Base-by-base conservation (phyloP, 768 basidiomycete genomes). In the Chalciporus sphaerocephalus region DNA sequence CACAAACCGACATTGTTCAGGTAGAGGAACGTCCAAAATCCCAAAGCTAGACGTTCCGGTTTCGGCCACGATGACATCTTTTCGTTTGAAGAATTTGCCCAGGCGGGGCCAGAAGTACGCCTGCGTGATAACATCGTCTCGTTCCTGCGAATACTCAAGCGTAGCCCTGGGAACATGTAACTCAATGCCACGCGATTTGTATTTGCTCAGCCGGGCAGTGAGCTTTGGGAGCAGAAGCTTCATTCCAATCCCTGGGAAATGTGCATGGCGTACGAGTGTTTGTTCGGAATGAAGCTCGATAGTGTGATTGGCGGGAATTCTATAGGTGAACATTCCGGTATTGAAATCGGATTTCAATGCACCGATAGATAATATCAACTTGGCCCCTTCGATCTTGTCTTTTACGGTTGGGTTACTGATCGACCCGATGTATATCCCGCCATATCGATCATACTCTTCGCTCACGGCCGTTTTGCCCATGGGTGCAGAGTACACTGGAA, bases 41-140 rank as follows among this genome's bases (percentile, higher is more conserved):
- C 93, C 94, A 60, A 95, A 96, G 50, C 74, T 84, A 11, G 88
- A 81, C 0, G 91, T 93, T 4, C 85, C 80, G 11, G 93, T 97
- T 68, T 97, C 94, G 2, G 89, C 81, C 35, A 96, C 67, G 47
- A 96, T 79, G 25, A 95, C 79, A 64, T 91, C 91, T 25, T 76
- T 70, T 17, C 77, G 65, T 50, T 66, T 71, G 69, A 93, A 88
- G 72, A 91, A 92, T 46, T 73, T 61, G 8, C 78, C 75, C 10
- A 93, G 54, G 24, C 83, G 79, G 1, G 90, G 87, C 92, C 92
- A 95, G 60, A 94, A 78, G 74, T 81, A 91, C 11, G 75, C 66
- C 50, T 95, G 93, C 1, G 82, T 77, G 59, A 95, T 91, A 7
- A 55, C 56, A 11, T 76, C 67, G 45, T 68, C 62, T 8, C 60